Evolutionary conservation across 164 flowering plant genomes (phyloP), one percentile per base, ranked within the genome.

Genomic region (Vitis amurensis): DNA sequence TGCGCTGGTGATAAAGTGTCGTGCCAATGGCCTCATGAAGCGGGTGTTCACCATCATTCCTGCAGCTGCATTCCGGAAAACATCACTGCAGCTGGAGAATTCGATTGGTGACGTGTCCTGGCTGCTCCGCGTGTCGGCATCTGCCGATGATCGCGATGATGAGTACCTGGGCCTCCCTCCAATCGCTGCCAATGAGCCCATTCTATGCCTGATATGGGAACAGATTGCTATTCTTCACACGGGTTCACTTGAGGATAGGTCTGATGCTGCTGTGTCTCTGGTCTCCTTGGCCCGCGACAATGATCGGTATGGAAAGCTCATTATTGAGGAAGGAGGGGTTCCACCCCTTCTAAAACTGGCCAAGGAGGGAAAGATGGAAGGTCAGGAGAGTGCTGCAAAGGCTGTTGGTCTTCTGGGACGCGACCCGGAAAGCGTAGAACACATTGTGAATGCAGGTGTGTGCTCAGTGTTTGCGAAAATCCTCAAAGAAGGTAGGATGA

Each of bases 161-260:
- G 92, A 84, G 69, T 88, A 89, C 59, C 80, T 89, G 1, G 98
- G 98, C 0, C 84, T 93, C 15, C 98, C 98, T 16, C 97, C 97
- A 0, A 93, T 93, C 14, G 98, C 98, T 0, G 81, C 92, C 2
- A 91, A 93, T 74, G 97, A 93, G 75, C 98, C 98, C 0, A 93
- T 91, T 37, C 69, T 93, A n/a, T 83, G 97, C 77, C 76, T 91
- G 1, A 91, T 93, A 8, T 93, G 98, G 98, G 98, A 93, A 66
- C 95, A 93, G 70, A 73, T 93, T 61, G 97, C 95, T 0, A 85
- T 85, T 58, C 84, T 93, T 37, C 69, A 71, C 56, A 76, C 88
- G 2, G 94, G 92, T 0, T 69, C 87, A 1, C 9, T 80, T 0
- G 94, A 90, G 3, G 91, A 86, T 1, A 67, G 83, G n/a, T 66